Evolutionary conservation across 1,284 basidiomycete species (phyloP), one percentile per base, ranked within the genome.

Genomic region (Malassezia dermatis): DNA sequence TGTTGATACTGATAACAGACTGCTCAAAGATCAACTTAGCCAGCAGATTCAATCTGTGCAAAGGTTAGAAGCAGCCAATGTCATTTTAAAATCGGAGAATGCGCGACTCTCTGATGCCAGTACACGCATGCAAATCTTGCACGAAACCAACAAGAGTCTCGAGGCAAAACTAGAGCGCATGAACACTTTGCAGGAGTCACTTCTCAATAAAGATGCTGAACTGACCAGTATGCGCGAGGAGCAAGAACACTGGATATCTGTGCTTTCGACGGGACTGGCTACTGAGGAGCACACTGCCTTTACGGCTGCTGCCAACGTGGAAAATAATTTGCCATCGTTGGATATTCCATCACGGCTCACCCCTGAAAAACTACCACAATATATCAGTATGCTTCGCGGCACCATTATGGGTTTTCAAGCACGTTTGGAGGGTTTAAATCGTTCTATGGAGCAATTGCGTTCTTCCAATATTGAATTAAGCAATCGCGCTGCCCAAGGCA

Each of bases 91-190:
- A 1, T 52, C 62, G 5, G 65, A 66, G 28, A 69, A 67, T 37
- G 53, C 49, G 3, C 30, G 67, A 0, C 55, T 69, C 1, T 12
- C 48, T 12, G 51, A 61, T 5, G 57, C 62, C 19, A 51, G 62
- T 12, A 44, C 46, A 32, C 58, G 57, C 42, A 58, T 62, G 15
- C 64, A 69, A 48, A 53, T 67, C n/a, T 49, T 72, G 24, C 66
- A 63, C 46, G 70, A 72, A 45, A 60, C 69, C 43, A 72, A 72
- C 51, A 54, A 62, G 3, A 49, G 57, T 23, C 59, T 72, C 3
- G 68, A 72, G 44, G 51, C 53, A 41, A 64, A 64, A 39, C 15
- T 66, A 3, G 50, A 63, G 17, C 57, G 55, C 0, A 53, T 67
- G 32, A 62, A 69, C 7, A 30, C 58, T 30, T 27, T 69, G 24